These are phyloP conservation scores for Mastigamoeba balamuthi DNA, from an alignment of 78 protist species.

Conservation along the genomic window DNA sequence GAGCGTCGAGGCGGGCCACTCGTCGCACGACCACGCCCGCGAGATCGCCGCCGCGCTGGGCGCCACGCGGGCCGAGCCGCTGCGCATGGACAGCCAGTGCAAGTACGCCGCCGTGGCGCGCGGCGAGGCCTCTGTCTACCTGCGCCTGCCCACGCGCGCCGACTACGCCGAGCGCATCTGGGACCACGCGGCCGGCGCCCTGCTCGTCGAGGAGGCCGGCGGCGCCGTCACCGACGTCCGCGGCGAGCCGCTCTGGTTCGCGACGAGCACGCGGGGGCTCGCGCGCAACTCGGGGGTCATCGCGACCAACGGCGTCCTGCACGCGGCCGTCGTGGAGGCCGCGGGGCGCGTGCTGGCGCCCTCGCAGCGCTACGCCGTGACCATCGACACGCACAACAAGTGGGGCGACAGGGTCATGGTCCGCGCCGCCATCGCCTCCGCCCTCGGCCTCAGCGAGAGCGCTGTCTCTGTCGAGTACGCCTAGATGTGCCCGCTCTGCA, in stretches of 20 bases:
- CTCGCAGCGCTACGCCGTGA: too few relatives aligned
- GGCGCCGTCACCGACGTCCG: conserved; percentile 29
- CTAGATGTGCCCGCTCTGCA: too few relatives aligned
- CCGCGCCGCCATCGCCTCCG: too few relatives aligned
- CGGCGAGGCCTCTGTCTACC: conserved; percentile 40
- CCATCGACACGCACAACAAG: too few relatives aligned
- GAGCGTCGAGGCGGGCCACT: conserved; percentile 30
- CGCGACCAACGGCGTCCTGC: neutral
- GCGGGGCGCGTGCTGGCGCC: too few relatives aligned
- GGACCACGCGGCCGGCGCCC: conserved; percentile 48
- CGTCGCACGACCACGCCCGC: conserved; percentile 25
- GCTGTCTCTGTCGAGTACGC: too few relatives aligned
- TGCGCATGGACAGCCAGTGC: conserved; percentile 49
- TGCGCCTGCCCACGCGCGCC: conserved; percentile 23
- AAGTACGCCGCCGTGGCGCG: conserved; percentile 54
- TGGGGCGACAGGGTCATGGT: too few relatives aligned
- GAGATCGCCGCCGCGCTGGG: conserved; percentile 19
- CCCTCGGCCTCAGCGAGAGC: too few relatives aligned
- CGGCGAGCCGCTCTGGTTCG: neutral
- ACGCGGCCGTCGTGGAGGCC: too few relatives aligned
- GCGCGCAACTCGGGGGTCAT: neutral
- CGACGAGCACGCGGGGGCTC: neutral
- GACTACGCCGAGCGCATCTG: conserved; percentile 31
- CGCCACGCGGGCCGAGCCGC: neutral
- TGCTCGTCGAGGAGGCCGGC: conserved; percentile 46